These are phyloP conservation scores for Apiotrichum porosum DNA, from an alignment of 1,284 basidiomycete genomes.

Conservation along the genomic window DNA sequence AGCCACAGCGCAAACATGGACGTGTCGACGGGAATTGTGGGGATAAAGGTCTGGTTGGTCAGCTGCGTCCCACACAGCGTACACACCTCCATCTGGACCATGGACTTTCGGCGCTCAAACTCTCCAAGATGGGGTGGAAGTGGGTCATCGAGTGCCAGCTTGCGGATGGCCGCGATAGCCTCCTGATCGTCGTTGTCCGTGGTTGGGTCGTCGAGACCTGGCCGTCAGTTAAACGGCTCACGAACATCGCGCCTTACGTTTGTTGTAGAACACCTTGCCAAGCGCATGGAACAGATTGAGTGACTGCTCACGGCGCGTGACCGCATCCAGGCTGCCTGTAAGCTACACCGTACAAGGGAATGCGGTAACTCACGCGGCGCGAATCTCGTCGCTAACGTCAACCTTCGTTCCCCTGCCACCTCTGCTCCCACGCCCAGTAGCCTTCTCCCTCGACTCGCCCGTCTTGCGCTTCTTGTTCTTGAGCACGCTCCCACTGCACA, in stretches of 20 bases:
- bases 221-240: background rate
- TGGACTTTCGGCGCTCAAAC: slow-evolving; percentile 64
- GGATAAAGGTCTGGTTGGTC: slow-evolving; percentile 49
- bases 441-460: slow-evolving; percentile 7
- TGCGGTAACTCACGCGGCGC: slow-evolving; percentile 45
- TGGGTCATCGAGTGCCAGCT: slow-evolving; percentile 52
- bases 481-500: slow-evolving; percentile 26
- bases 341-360: too few species aligned
- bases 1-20: slow-evolving; percentile 83
- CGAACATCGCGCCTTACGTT: slow-evolving; percentile 62
- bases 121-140: slow-evolving; percentile 56
- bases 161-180: slow-evolving; percentile 16
- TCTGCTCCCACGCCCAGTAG: slow-evolving; percentile 16
- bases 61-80: background rate
- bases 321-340: slow-evolving; percentile 62
- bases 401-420: slow-evolving; percentile 38
- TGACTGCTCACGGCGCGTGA: slow-evolving; percentile 77
- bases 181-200: slow-evolving; percentile 37
- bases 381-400: slow-evolving; percentile 42
- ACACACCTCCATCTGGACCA: slow-evolving; percentile 71
- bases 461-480: slow-evolving; percentile 20
- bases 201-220: slow-evolving; percentile 34
- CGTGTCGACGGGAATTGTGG: slow-evolving; percentile 84
- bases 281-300: slow-evolving; percentile 87
- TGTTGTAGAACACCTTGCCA: slow-evolving; percentile 92